A percentile compares a stretch with the other conserved stretches of the same genome.
phyloP scores from a whole-genome alignment of 1,284 basidiomycete species.

The Fomitopsis schrenkii region DNA sequence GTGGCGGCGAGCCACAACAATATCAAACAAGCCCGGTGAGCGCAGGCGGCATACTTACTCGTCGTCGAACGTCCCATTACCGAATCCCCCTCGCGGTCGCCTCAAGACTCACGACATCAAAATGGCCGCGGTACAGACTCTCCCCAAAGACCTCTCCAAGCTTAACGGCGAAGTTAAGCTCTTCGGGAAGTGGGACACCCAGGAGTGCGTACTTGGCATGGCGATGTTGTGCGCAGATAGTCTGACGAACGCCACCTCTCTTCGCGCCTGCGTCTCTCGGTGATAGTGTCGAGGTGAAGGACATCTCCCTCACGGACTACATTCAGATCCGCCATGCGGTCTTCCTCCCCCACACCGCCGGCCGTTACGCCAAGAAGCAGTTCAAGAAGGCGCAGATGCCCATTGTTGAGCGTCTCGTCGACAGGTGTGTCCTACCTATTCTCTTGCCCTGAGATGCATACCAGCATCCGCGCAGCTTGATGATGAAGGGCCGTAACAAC shows the following conservation, averaged over 20 bases:
- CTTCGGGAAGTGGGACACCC: conserved; percentile 96
- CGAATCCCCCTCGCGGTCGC: conserved; percentile 14
- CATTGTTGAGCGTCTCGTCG: conserved; percentile 98
- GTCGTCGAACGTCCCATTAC: conserved; percentile 13
- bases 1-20: conserved; percentile 36
- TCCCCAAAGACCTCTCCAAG: conserved; percentile 83
- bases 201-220: conserved; percentile 69
- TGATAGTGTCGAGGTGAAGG: conserved; percentile 95
- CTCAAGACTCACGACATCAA: conserved; percentile 23
- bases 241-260: background rate
- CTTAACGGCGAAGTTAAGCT: conserved; percentile 89
- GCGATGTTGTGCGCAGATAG: background rate
- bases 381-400: conserved; percentile 99
- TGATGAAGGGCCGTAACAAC: conserved; percentile 99
- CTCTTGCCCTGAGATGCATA: background rate
- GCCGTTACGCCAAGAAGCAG: conserved; percentile 99
- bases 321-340: conserved; percentile 99
- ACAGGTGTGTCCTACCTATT: conserved; percentile 63
- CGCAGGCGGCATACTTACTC: conserved; percentile 11
- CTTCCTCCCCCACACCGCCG: conserved; percentile 97
- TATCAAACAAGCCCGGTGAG: conserved; percentile 38
- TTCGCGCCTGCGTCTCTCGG: conserved; percentile 25
- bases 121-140: conserved; percentile 64
- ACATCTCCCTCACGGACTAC: conserved; percentile 98
- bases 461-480: conserved; percentile 55